Conservation (phyloP, 2,329 filamentous ascomycete genomes). For the Raffaelea arxii region DNA sequence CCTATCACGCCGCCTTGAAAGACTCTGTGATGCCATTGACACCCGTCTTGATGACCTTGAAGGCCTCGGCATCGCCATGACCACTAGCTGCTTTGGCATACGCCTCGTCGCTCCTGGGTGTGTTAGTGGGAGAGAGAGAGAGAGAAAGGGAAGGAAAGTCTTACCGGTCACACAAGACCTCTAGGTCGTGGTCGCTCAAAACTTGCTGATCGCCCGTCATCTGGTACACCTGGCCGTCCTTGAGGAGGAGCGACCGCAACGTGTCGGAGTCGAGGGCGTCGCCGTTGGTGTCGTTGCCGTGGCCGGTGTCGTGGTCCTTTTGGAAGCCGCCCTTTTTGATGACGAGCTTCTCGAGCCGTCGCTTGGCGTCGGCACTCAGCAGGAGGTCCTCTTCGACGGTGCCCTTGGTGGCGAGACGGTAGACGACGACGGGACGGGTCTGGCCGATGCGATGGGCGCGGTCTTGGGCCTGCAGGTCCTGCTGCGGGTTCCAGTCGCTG, state of each 20-base stretch:
- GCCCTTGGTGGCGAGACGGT: constrained; percentile 82
- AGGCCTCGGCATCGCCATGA: constrained; percentile 59
- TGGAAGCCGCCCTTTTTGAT: constrained; percentile 89
- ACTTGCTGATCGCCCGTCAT: constrained; percentile 53
- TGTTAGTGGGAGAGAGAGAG: constrained; percentile 7
- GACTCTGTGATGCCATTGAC: constrained; percentile 35
- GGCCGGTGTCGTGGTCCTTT: constrained; percentile 41
- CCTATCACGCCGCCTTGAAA: constrained; percentile 5
- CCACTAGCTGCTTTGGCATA: constrained; percentile 69
- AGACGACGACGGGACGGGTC: constrained; percentile 83
- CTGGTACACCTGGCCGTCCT: constrained; percentile 60
- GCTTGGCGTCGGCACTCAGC: constrained; percentile 81
- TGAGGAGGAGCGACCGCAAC: constrained; percentile 52
- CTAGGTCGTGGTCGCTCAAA: constrained; percentile 65
- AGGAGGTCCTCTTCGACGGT: constrained; percentile 87
- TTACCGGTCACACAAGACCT: constrained; percentile 65
- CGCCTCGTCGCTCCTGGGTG: constrained; percentile 42
- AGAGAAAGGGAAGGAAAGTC: constrained; percentile 1
- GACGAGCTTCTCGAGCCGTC: constrained; percentile 84
- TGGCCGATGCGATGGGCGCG: constrained; percentile 93
- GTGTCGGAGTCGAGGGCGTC: constrained; percentile 47
- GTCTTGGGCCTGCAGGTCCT: constrained; percentile 93
- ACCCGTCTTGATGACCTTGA: constrained; percentile 72
- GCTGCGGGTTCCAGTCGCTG: constrained; percentile 86
- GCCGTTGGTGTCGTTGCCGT: constrained; percentile 28